Evolutionary conservation across 495 filamentous ascomycete genomes (phyloP).

Genomic region (Penicillium tannophilum): DNA sequence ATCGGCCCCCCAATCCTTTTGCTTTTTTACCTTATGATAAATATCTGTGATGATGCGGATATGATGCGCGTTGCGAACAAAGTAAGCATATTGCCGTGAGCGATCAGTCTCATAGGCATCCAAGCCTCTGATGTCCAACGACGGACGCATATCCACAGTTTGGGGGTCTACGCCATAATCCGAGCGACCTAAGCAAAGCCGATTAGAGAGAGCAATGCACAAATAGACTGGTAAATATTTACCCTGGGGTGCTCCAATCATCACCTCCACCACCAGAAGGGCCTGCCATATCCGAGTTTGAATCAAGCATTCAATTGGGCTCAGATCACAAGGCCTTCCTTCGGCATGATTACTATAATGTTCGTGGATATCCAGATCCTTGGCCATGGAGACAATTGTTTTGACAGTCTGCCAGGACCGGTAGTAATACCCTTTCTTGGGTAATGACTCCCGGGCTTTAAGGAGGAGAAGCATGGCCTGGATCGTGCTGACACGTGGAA

Average conservation of each 20-base stretch:
- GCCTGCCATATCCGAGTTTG: slow-evolving; percentile 92
- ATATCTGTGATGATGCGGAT: slow-evolving; percentile 75
- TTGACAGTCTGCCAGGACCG: slow-evolving; percentile 98
- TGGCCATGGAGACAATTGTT: slow-evolving; percentile 87
- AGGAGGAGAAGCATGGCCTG: slow-evolving; percentile 86
- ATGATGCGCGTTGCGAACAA: slow-evolving; percentile 74
- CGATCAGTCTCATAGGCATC: slow-evolving; percentile 78
- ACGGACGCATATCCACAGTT: slow-evolving; percentile 75
- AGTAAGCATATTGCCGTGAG: slow-evolving; percentile 80
- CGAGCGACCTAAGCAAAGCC: slow-evolving; percentile 65
- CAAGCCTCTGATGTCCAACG: slow-evolving; percentile 60
- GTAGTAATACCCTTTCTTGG: slow-evolving; percentile 95
- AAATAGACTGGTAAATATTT: slow-evolving; percentile 19
- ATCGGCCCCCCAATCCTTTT: slow-evolving; percentile 88
- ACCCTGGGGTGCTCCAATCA: slow-evolving; percentile 97
- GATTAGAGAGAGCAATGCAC: slow-evolving; percentile 10
- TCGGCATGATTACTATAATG: slow-evolving; percentile 77
- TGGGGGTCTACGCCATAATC: slow-evolving; percentile 76
- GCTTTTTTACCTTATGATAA: slow-evolving; percentile 76
- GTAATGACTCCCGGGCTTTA: slow-evolving; percentile 88
- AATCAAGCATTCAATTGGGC: slow-evolving; percentile 72
- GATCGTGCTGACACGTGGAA: slow-evolving; percentile 88
- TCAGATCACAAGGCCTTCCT: slow-evolving; percentile 68
- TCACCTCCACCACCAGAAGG: slow-evolving; percentile 82
- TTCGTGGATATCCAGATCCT: slow-evolving; percentile 89